Evolutionary conservation across 73 alveolate genomes (phyloP), one percentile per base, ranked within the genome.

Genomic region (Paramecium biaurelia): DNA sequence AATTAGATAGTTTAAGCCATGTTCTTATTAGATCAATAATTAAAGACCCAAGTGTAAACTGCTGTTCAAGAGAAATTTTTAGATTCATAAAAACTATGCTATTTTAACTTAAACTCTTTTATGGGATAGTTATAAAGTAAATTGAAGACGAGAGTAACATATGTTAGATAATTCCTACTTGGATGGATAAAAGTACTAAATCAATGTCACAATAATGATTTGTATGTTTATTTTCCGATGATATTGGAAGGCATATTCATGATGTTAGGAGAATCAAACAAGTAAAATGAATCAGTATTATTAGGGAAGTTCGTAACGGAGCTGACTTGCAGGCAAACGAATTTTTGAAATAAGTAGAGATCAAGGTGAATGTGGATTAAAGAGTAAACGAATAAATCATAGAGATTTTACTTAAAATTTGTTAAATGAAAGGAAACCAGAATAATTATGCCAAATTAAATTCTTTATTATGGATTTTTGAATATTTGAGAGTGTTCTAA

Each of bases 211-310:
- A 47, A 47, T 23, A 79, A 79, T 79, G 90, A 79, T 43, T 45
- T 79, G 8, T 79, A 79, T 21, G 10, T 30, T 37, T 79, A 79
- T 23, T 47, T 79, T 43, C 90, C 90, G 1, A 38, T 43, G 42
- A 32, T 79, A 2, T 24, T 79, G 28, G 90, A 79, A 45, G 90
- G 90, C 15, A 21, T 79, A 41, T 79, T 79, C 28, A 79, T 79
- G 90, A 79, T 79, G 90, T 43, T 79, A 45, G 90, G 90, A 14
- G 90, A 79, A 20, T 14, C 76, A 14, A 79, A 79, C 28, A 79
- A 79, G 90, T 79, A 79, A 45, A 34, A 1, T 15, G 12, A 30
- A 26, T 23, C 12, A 26, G 15, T 63, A 30, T 14, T 11, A 12
- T 63, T 63, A 63, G 84, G 45, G 84, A 63, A 63, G 43, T 63